Percentiles rank a stretch among this genome's conserved stretches.
Evolutionary conservation across 2,329 filamentous ascomycete species (phyloP).

Genomic region (Stemphylium lycopersici): DNA sequence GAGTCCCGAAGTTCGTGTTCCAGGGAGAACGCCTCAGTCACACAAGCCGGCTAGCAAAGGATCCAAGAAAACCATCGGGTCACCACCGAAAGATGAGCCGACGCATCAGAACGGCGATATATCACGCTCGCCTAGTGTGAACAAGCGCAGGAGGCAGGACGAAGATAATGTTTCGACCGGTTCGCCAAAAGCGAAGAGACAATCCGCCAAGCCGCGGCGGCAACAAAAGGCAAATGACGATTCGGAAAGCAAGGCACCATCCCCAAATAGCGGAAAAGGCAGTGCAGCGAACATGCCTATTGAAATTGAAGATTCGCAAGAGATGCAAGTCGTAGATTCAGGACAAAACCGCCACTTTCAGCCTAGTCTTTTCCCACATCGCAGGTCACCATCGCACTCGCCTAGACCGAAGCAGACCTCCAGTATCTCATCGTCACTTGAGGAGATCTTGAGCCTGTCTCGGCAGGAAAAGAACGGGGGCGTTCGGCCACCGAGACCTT

Average conservation of each 20-base stretch:
- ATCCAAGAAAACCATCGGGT: neutral
- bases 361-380: neutral
- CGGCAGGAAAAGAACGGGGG: no score
- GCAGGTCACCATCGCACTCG: neutral
- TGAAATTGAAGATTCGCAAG: slow-evolving; percentile 37
- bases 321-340: slow-evolving; percentile 1
- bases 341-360: neutral
- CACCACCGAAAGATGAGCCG: neutral
- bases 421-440: slow-evolving; percentile 4
- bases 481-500: no score
- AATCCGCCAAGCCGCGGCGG: neutral
- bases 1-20: slow-evolving; percentile 18
- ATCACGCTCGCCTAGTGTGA: slow-evolving; percentile 2
- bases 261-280: slow-evolving; percentile 11
- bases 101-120: neutral
- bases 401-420: neutral
- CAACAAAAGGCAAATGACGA: neutral
- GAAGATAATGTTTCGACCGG: neutral
- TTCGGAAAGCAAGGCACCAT: neutral
- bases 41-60: neutral
- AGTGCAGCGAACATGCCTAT: slow-evolving; percentile 28
- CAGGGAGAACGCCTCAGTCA: neutral
- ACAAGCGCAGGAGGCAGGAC: slow-evolving; percentile 9
- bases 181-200: slow-evolving; percentile 5
- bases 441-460: slow-evolving; percentile 3